Evolutionary conservation across 2,329 filamentous ascomycete genomes (phyloP).

Genomic region (Talaromyces sp.): DNA sequence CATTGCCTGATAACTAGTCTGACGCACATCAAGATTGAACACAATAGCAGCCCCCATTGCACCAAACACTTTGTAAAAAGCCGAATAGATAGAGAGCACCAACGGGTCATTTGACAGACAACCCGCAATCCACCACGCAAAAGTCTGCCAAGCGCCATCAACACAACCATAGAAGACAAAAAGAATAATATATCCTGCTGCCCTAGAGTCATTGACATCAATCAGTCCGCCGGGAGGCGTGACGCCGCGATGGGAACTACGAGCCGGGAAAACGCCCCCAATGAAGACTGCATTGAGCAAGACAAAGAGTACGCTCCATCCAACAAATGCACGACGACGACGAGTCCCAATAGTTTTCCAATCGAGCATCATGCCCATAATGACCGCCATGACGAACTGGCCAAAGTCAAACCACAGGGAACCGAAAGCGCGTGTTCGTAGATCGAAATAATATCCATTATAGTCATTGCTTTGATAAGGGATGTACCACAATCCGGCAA

Average conservation of each 20-base stretch:
- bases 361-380: slow-evolving; percentile 22
- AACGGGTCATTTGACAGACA: slow-evolving; percentile 21
- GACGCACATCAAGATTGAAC: slow-evolving; percentile 20
- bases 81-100: slow-evolving; percentile 21
- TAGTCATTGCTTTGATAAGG: slow-evolving; percentile 26
- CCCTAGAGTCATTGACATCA: slow-evolving; percentile 16
- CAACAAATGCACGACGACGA: slow-evolving; percentile 22
- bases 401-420: slow-evolving; percentile 23
- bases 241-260: slow-evolving; percentile 17
- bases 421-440: slow-evolving; percentile 24
- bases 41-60: slow-evolving; percentile 23
- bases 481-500: slow-evolving; percentile 23
- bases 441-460: slow-evolving; percentile 23
- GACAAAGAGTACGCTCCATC: slow-evolving; percentile 20
- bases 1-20: slow-evolving; percentile 21
- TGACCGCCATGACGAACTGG: slow-evolving; percentile 22
- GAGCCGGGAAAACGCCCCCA: slow-evolving; percentile 21
- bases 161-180: slow-evolving; percentile 21
- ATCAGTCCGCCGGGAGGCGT: slow-evolving; percentile 17
- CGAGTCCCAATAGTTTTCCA: slow-evolving; percentile 19
- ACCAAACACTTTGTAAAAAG: slow-evolving; percentile 24
- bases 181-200: slow-evolving; percentile 19
- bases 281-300: slow-evolving; percentile 24
- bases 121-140: slow-evolving; percentile 23
- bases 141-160: slow-evolving; percentile 21